Conservation (phyloP, 495 filamentous ascomycete species). For the Annulohypoxylon maeteangense region DNA sequence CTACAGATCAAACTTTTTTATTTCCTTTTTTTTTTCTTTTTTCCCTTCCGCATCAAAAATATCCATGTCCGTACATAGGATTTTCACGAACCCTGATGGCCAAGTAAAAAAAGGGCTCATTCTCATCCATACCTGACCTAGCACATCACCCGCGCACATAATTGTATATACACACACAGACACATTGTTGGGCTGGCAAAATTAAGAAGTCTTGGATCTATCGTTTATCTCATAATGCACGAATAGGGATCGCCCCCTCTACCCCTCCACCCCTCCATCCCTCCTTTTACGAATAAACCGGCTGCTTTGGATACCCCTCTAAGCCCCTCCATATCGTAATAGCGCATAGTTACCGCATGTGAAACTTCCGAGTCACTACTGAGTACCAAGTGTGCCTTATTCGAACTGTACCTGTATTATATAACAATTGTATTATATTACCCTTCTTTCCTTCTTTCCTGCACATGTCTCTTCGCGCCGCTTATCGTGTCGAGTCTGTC, state of each 20-base stretch:
- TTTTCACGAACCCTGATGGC: conserved; percentile 29
- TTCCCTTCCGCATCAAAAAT: conserved; percentile 1
- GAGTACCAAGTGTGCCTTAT: neutral
- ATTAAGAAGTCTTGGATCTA: neutral
- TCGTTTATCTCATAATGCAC: conserved; percentile 27
- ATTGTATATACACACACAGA: neutral
- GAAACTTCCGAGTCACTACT: conserved; percentile 23
- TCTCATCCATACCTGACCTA: neutral
- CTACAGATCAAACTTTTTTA: conserved; percentile 21
- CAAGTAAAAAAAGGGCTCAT: conserved; percentile 16
- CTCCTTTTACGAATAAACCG: conserved; percentile 24
- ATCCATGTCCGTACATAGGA: conserved; percentile 26
- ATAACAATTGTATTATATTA: conserved; percentile 42
- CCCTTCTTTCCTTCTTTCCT: conserved; percentile 9
- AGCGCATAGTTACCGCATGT: conserved; percentile 22
- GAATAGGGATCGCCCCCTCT: conserved; percentile 44
- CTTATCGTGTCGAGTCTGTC: conserved; percentile 40
- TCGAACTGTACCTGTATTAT: conserved; percentile 18
- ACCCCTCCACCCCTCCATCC: neutral
- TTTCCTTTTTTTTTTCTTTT: conserved; percentile 1
- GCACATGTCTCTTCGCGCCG: conserved; percentile 43
- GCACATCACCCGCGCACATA: neutral
- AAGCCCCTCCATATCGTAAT: conserved; percentile 9
- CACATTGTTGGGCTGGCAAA: conserved; percentile 17
- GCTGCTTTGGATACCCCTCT: conserved; percentile 34